phyloP scores from a whole-genome alignment of 2,329 filamentous ascomycete species.

The Penicillium glabrum region DNA sequence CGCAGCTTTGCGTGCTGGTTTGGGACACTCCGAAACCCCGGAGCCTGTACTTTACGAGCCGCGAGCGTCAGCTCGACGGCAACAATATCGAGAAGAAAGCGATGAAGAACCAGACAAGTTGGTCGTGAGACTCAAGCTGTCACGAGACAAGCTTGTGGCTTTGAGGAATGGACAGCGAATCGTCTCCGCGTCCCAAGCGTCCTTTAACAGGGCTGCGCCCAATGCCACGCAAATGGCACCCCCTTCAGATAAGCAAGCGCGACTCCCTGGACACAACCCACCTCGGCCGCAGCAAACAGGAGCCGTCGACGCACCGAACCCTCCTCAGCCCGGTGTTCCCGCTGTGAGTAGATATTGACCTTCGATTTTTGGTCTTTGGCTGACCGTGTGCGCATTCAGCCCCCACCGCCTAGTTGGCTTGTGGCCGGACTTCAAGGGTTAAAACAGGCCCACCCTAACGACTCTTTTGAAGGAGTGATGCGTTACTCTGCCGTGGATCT shows the following conservation, averaged over 20 bases:
- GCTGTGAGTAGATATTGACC: constrained; percentile 42
- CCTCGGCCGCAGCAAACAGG: constrained; percentile 40
- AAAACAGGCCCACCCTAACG: constrained; percentile 69
- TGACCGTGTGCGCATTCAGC: constrained; percentile 52
- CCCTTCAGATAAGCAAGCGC: constrained; percentile 33
- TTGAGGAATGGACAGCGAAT: constrained; percentile 21
- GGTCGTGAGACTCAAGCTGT: constrained; percentile 73
- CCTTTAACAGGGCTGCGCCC: neutral
- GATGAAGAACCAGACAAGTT: constrained; percentile 68
- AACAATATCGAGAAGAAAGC: constrained; percentile 75
- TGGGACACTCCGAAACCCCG: constrained; percentile 84
- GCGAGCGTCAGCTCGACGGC: constrained; percentile 62
- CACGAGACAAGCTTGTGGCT: constrained; percentile 62
- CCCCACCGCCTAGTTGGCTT: constrained; percentile 85
- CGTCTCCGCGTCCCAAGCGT: constrained; percentile 47
- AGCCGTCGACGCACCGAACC: constrained; percentile 47
- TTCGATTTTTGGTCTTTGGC: constrained; percentile 10
- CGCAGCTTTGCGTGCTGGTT: constrained; percentile 73
- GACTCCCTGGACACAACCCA: constrained; percentile 21
- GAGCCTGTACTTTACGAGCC: constrained; percentile 74
- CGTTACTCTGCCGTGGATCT: constrained; percentile 80
- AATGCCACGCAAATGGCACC: constrained; percentile 46
- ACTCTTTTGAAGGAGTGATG: constrained; percentile 88
- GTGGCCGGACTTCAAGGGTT: constrained; percentile 69
- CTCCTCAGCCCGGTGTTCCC: constrained; percentile 42